Evolutionary conservation across 106 monocot genomes (phyloP).

Genomic region (Phalaenopsis equestris): DNA sequence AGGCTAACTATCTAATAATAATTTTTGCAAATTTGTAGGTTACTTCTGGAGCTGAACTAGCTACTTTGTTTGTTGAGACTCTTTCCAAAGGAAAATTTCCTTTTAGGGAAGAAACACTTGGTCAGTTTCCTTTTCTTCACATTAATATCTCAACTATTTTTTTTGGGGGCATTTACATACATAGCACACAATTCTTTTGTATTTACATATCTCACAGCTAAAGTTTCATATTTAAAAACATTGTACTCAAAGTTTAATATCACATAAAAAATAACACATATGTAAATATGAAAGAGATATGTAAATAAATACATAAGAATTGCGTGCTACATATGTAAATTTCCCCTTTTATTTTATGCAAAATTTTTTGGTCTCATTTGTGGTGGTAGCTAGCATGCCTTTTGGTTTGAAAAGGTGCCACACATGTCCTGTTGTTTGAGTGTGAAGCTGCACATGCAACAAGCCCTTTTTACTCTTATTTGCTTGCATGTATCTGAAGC

Average conservation of each 20-base stretch:
- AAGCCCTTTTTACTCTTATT: neutral
- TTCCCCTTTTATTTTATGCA: constrained; percentile 1
- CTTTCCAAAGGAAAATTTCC: constrained; percentile 68
- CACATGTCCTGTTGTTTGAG: neutral
- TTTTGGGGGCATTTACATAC: too few species aligned
- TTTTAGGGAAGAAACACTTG: constrained; percentile 59
- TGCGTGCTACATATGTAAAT: too few species aligned
- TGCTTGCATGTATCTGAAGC: neutral
- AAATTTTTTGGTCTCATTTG: neutral
- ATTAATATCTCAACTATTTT: too few species aligned
- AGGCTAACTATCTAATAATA: neutral
- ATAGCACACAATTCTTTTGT: too few species aligned
- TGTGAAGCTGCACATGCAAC: neutral
- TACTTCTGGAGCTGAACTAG: constrained; percentile 88
- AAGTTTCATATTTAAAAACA: too few species aligned
- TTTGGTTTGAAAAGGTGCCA: neutral
- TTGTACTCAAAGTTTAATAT: too few species aligned
- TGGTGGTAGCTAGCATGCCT: neutral
- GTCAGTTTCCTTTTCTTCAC: constrained; percentile 28
- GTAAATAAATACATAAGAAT: too few species aligned
- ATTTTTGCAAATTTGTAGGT: constrained; percentile 34
- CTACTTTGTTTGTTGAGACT: constrained; percentile 64
- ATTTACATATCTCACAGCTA: too few species aligned
- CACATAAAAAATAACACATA: too few species aligned
- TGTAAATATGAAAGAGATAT: too few species aligned